Evolutionary conservation across 176 grass and related monocot species (phyloP).

Genomic region (Microstegium vimineum): DNA sequence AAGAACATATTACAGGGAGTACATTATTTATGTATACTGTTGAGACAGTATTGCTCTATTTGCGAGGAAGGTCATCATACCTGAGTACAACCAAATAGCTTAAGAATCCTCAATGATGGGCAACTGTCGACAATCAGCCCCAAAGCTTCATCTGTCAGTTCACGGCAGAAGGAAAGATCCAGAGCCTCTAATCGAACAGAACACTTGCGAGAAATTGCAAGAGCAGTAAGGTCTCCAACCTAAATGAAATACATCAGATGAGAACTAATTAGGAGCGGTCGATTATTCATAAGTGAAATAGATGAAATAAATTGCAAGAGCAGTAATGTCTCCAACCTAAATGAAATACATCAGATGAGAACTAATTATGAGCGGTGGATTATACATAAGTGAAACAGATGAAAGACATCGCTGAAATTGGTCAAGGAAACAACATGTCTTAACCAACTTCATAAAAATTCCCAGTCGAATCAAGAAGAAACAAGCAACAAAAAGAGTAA

Average conservation of each 20-base stretch:
- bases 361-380: too few species aligned
- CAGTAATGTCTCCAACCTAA: slow-evolving; percentile 77
- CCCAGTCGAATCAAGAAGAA: not conserved
- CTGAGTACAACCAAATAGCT: slow-evolving; percentile 97
- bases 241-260: slow-evolving; percentile 33
- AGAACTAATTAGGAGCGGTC: not conserved
- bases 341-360: slow-evolving; percentile 24
- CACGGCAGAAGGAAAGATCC: slow-evolving; percentile 93
- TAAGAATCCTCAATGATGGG: slow-evolving; percentile 62
- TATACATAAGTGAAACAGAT: slow-evolving; percentile 1
- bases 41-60: not conserved
- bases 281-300: not conserved
- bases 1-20: not conserved
- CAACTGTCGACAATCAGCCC: slow-evolving; percentile 77
- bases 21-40: not conserved
- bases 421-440: not conserved
- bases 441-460: not conserved
- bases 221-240: slow-evolving; percentile 76
- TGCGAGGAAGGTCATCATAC: slow-evolving; percentile 26
- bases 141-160: slow-evolving; percentile 76
- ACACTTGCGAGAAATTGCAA: slow-evolving; percentile 67
- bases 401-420: not conserved
- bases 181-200: slow-evolving; percentile 47
- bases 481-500: not conserved
- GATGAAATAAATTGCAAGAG: slow-evolving; percentile 76